Base-by-base conservation (phyloP, 805 yeast species). In the Kuraishia molischiana region DNA sequence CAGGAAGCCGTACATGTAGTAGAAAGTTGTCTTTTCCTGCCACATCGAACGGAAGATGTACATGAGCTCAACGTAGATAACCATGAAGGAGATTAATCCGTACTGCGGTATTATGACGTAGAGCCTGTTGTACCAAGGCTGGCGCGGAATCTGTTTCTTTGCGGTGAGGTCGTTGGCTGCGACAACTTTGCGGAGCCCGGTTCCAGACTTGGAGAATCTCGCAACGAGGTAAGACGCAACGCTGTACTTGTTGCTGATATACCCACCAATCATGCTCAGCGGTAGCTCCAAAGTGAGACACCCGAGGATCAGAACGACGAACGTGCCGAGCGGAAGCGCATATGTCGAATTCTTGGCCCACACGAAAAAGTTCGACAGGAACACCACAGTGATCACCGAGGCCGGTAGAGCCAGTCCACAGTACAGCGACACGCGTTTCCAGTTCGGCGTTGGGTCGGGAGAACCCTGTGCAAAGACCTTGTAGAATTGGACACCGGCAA, bases 1-100 rank as follows among this genome's bases (percentile, higher is more conserved):
- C 18, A 86, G 61, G 51, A 84, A 85, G 2, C 95, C 92, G 56
- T 82, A 85, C 72, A 78, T 72, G 62, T 78, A 82, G 56, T 82
- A 83, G 50, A 77, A 83, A 3, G 89, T 74, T 1, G 87, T 74
- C 54, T 81, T 81, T 49, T 83, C 87, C 41, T 79, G 62, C 90
- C 95, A 85, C 9, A 85, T 64, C 2, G 89, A 74, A 53, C 83
- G 76, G 61, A 82, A 77, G 21, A 85, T 69, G 54, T 77, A 80
- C 39, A 77, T 59, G 41, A 86, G 61, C 51, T 86, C 95, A 39
- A 83, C 86, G 51, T 79, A 80, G n/a, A 84, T 77, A 10, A 85
- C 77, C 14, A 80, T 77, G 52, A 85, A 86, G 26, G 95, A 95
- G 35, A 83, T 67, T 17, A 79, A 36, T 2, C 95, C 95, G 48